A percentile compares a stretch with the other conserved stretches of the same genome.
Conservation (phyloP, 106 monocot species). For the Acorus gramineus region DNA sequence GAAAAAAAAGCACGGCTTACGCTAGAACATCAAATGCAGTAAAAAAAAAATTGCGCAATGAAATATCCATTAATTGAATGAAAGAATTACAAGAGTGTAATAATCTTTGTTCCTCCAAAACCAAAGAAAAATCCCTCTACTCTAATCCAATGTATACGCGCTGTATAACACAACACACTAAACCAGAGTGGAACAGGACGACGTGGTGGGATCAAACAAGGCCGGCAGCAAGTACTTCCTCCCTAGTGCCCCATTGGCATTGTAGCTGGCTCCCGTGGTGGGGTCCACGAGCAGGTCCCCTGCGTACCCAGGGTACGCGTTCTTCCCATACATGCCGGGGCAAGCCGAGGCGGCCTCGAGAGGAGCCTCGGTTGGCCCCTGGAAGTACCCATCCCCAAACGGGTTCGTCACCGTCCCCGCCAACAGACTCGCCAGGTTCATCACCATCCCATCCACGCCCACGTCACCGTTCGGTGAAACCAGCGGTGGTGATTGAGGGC, state of each 20-base stretch:
- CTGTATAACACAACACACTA: conserved; percentile 1
- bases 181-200: conserved; percentile 45
- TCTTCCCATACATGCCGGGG: conserved; percentile 59
- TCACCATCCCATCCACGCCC: conserved; percentile 79
- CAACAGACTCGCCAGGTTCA: conserved; percentile 49
- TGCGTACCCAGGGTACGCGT: conserved; percentile 69
- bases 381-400: conserved; percentile 62
- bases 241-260: conserved; percentile 48
- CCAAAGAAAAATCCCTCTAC: no score
- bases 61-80: no score
- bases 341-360: conserved; percentile 72
- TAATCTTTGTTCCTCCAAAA: no score
- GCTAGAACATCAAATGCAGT: no score
- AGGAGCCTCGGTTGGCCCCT: conserved; percentile 58
- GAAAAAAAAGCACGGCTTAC: no score
- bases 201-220: conserved; percentile 46
- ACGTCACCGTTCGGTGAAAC: conserved; percentile 71
- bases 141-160: no score
- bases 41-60: no score
- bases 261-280: conserved; percentile 58
- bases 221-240: conserved; percentile 62
- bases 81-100: no score
- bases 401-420: conserved; percentile 67
- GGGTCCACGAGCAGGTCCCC: conserved; percentile 58
- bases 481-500: conserved; percentile 53